phyloP scores from a whole-genome alignment of 2,329 filamentous ascomycete genomes.

The Scytalidium lignicola region DNA sequence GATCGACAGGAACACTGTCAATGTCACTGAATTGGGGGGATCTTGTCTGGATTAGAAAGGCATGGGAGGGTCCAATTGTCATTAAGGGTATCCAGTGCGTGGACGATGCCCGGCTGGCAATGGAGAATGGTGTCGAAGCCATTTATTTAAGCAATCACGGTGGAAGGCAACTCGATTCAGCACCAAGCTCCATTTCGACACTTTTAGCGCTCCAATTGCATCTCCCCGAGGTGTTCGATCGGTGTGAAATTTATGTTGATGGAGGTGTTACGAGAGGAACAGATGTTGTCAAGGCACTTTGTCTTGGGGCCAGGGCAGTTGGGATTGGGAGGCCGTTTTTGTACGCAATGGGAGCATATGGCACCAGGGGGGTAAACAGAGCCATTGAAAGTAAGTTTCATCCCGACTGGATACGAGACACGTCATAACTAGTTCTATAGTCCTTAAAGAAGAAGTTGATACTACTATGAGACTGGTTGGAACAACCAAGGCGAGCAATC shows the following conservation, averaged over 20 bases:
- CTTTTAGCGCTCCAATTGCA: conserved; percentile 5
- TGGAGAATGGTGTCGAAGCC: conserved; percentile 44
- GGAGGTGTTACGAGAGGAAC: conserved; percentile 51
- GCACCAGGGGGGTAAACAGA: conserved; percentile 40
- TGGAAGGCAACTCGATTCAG: conserved; percentile 38
- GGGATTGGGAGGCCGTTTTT: conserved; percentile 50
- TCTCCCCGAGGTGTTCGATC: conserved; percentile 14
- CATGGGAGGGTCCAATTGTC: conserved; percentile 26
- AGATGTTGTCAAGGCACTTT: conserved; percentile 56
- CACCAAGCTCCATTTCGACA: no score
- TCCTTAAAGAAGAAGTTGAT: conserved; percentile 55
- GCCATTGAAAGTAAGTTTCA: conserved; percentile 29
- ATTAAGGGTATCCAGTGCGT: conserved; percentile 66
- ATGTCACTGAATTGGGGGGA: conserved; percentile 47
- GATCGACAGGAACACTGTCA: conserved; percentile 38
- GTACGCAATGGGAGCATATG: conserved; percentile 44
- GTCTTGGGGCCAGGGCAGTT: conserved; percentile 56
- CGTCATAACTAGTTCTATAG: conserved; percentile 20
- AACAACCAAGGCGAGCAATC: conserved; percentile 39
- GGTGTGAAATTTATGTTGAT: conserved; percentile 51
- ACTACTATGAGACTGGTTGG: conserved; percentile 64
- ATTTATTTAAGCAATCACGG: conserved; percentile 55
- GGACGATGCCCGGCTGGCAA: conserved; percentile 46
- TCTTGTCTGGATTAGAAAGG: conserved; percentile 47
- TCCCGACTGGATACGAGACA: no score